phyloP scores from a whole-genome alignment of 805 yeast genomes.

The Cyberlindnera nakhonratchasimensis region DNA sequence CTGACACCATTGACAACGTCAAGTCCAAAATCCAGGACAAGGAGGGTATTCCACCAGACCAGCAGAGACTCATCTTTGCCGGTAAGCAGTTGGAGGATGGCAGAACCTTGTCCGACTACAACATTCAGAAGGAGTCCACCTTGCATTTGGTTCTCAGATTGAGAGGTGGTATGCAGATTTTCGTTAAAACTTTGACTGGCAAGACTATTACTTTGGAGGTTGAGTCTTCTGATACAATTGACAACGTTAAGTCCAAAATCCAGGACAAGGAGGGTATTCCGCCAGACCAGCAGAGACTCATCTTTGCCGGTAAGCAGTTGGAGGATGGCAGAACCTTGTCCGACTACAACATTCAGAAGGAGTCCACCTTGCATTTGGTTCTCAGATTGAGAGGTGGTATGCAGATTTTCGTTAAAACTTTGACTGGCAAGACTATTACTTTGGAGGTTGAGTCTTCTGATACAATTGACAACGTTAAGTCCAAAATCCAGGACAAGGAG shows the following conservation, averaged over 20 bases:
- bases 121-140: constrained; percentile 91
- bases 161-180: constrained; percentile 90
- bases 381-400: constrained; percentile 85
- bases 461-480: constrained; percentile 92
- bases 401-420: constrained; percentile 96
- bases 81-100: constrained; percentile 96
- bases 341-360: constrained; percentile 94
- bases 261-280: constrained; percentile 97
- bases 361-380: constrained; percentile 81
- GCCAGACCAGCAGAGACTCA: constrained; percentile 93
- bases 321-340: constrained; percentile 94
- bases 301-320: constrained; percentile 93
- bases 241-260: constrained; percentile 90
- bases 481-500: constrained; percentile 94
- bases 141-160: constrained; percentile 82
- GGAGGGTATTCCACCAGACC: constrained; percentile 96
- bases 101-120: constrained; percentile 89
- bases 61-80: constrained; percentile 90
- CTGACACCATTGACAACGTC: constrained; percentile 92
- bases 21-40: constrained; percentile 93
- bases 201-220: constrained; percentile 86
- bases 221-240: constrained; percentile 93
- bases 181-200: constrained; percentile 86
- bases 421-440: constrained; percentile 96
- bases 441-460: constrained; percentile 91